These are phyloP conservation scores for Amniculicola lignicola DNA, from an alignment of 495 filamentous ascomycete genomes.

Conservation along the genomic window DNA sequence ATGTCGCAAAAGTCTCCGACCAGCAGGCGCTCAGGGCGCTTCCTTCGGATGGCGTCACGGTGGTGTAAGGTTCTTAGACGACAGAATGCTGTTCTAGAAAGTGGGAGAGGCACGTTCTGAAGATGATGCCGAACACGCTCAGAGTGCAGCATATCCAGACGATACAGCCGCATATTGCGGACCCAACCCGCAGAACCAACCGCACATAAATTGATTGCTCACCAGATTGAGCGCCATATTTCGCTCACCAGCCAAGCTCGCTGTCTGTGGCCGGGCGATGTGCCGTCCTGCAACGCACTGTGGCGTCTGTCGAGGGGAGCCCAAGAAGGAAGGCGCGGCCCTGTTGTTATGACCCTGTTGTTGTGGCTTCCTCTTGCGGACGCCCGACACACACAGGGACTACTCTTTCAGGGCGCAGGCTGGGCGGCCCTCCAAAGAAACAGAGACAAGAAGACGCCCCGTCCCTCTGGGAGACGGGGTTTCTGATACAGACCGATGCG, in stretches of 20 bases:
- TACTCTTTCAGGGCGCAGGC: slow-evolving; percentile 1
- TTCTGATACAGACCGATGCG: background rate
- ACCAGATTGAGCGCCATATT: slow-evolving; percentile 26
- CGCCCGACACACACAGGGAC: background rate
- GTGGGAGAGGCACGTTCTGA: too few species aligned
- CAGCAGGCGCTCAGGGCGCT: slow-evolving; percentile 6
- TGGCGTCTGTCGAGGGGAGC: slow-evolving; percentile 8
- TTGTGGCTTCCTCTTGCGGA: slow-evolving; percentile 13
- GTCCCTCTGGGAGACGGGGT: too few species aligned
- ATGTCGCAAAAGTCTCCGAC: slow-evolving; percentile 4
- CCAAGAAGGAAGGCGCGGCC: slow-evolving; percentile 13
- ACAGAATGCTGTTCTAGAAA: too few species aligned
- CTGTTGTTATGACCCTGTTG: background rate
- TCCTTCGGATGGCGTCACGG: background rate
- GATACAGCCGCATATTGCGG: slow-evolving; percentile 30
- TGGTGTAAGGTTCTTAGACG: too few species aligned
- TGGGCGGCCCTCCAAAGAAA: too few species aligned
- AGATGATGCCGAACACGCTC: too few species aligned
- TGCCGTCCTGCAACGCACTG: slow-evolving; percentile 22
- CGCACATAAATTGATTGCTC: slow-evolving; percentile 21
- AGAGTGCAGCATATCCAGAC: slow-evolving; percentile 1
- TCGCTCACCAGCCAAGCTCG: slow-evolving; percentile 22
- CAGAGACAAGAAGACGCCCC: too few species aligned
- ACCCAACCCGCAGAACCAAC: slow-evolving; percentile 23
- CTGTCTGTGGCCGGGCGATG: background rate